These are phyloP conservation scores for Juglanconis sp. DNA, from an alignment of 2,329 filamentous ascomycete species.

Conservation along the genomic window DNA sequence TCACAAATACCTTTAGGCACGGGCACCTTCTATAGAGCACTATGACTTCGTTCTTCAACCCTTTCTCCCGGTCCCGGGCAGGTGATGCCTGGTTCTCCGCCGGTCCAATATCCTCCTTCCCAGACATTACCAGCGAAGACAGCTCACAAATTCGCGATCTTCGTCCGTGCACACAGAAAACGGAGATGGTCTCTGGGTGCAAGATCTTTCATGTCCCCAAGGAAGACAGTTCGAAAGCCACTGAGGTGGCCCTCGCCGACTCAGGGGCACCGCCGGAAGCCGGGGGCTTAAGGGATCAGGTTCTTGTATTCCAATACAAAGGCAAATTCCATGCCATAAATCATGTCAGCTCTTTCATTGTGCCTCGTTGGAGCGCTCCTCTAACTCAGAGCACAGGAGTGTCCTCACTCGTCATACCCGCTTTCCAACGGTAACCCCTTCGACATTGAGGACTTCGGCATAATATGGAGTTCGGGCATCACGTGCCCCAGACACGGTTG, in stretches of 20 bases:
- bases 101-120: constrained; percentile 13
- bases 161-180: neutral
- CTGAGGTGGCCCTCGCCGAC: constrained; percentile 3
- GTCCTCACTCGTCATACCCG: constrained; percentile 18
- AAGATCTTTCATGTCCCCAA: constrained; percentile 14
- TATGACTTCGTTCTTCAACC: constrained; percentile 14
- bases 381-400: constrained; percentile 5
- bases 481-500: constrained; percentile 18
- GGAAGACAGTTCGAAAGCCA: constrained; percentile 13
- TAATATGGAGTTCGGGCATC: constrained; percentile 14
- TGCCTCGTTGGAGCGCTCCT: neutral
- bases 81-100: constrained; percentile 15
- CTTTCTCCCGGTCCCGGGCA: constrained; percentile 8
- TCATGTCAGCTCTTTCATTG: neutral
- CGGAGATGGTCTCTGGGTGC: neutral
- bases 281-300: constrained; percentile 13
- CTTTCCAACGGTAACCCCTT: constrained; percentile 15
- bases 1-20: too few relatives aligned
- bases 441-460: constrained; percentile 19
- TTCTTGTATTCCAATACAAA: constrained; percentile 17
- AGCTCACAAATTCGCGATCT: constrained; percentile 4
- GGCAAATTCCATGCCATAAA: constrained; percentile 17
- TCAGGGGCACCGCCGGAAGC: constrained; percentile 1
- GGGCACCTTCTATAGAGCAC: too few relatives aligned
- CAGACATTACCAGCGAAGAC: constrained; percentile 12